These are phyloP conservation scores for Santalum album DNA, from an alignment of 164 flowering plant genomes.

Conservation along the genomic window DNA sequence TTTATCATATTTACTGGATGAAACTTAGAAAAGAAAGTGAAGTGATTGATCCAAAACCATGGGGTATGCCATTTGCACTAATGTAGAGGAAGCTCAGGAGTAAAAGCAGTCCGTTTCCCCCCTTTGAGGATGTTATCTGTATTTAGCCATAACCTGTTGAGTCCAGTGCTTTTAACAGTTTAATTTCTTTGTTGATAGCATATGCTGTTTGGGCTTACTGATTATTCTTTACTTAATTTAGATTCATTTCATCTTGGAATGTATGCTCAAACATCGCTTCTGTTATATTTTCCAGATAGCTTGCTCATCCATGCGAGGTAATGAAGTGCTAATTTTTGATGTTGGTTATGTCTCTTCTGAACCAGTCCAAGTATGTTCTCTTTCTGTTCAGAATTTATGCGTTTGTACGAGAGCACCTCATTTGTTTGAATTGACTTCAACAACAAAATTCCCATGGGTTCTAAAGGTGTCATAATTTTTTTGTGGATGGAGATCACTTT, in stretches of 20 bases:
- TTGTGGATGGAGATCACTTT: no score
- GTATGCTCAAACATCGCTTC: not conserved
- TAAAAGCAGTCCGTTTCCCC: no score
- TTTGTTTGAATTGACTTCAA: not conserved
- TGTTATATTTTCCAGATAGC: slow-evolving; percentile 44
- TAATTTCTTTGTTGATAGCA: no score
- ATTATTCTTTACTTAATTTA: not conserved
- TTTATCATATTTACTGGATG: not conserved
- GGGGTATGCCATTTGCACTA: no score
- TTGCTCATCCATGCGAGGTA: slow-evolving; percentile 52
- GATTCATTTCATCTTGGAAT: not conserved
- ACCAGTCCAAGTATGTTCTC: slow-evolving; percentile 61
- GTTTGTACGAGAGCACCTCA: not conserved
- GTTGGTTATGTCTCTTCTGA: slow-evolving; percentile 64
- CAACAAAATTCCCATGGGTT: no score
- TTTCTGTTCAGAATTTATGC: not conserved
- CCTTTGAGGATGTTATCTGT: no score
- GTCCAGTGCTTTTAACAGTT: no score
- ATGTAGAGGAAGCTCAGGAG: no score
- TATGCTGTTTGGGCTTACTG: not conserved
- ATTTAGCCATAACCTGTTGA: no score
- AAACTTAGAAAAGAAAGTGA: not conserved
- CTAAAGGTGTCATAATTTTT: no score
- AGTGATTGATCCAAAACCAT: not conserved
- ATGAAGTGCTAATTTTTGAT: slow-evolving; percentile 57